Evolutionary conservation across 352 stramenopile genomes (phyloP).

Genomic region (Phytophthora pistaciae): DNA sequence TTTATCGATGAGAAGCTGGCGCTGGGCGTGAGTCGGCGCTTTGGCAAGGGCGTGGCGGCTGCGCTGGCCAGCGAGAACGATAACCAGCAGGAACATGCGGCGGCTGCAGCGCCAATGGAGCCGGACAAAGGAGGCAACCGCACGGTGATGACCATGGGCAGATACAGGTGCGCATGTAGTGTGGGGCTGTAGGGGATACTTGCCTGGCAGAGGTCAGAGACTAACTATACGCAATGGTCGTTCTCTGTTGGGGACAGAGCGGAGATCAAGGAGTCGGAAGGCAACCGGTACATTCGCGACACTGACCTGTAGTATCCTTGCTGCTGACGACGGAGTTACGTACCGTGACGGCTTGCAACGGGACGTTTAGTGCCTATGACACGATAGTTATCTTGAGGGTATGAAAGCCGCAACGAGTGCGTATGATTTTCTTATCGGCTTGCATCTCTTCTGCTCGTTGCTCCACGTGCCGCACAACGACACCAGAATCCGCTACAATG

Average conservation of each 20-base stretch:
- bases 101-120: conserved; percentile 34
- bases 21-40: conserved; percentile 76
- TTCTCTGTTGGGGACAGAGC: conserved; percentile 51
- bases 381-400: background rate
- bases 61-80: conserved; percentile 36
- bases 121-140: conserved; percentile 67
- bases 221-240: background rate
- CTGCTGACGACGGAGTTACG: background rate
- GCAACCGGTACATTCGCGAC: conserved; percentile 90
- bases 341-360: background rate
- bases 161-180: conserved; percentile 71
- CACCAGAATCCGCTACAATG: background rate
- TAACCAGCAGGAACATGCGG: conserved; percentile 45
- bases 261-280: conserved; percentile 91
- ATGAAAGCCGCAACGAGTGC: background rate
- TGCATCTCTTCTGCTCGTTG: conserved; percentile 5
- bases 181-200: background rate
- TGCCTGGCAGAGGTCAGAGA: background rate
- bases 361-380: background rate
- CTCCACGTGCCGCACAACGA: background rate
- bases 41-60: conserved; percentile 51
- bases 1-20: conserved; percentile 89
- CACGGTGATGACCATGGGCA: conserved; percentile 80
- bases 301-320: conserved; percentile 62
- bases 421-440: no score